Evolutionary conservation across 768 basidiomycete species (phyloP), one percentile per base, ranked within the genome.

Genomic region (Leccinellum luteum): DNA sequence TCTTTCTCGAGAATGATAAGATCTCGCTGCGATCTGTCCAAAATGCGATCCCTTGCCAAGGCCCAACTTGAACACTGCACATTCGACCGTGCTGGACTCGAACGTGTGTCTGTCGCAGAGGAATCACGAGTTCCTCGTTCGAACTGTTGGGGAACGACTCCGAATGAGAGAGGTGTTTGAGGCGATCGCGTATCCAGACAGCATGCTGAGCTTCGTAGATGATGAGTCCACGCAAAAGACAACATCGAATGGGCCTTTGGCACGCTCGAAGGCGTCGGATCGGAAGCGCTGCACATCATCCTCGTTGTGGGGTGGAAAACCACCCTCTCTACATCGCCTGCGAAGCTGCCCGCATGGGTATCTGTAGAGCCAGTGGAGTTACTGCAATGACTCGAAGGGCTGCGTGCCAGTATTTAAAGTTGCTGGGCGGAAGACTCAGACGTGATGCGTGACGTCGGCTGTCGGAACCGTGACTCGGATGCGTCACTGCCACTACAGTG

Each of bases 261-360:
- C 69, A 9, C 86, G 81, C 71, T 94, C 92, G 68, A 88, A 93
- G 1, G 75, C 54, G 66, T 94, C 90, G 0, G 73, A 69, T 47
- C 80, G 78, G 21, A 69, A n/a, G n/a, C n/a, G n/a, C n/a, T n/a
- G n/a, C 35, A n/a, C 52, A 44, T 51, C 43, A 44, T 48, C 45
- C 51, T 54, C 23, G 25, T 25, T n/a, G 17, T 17, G 30, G 7
- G 12, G 25, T 17, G 49, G 32, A n/a, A 50, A 31, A 4, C 2
- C 19, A 6, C 6, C 6, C 9, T 15, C 43, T n/a, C 31, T 12
- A 17, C 53, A 59, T 55, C 74, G 75, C 21, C 83, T 76, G 19
- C 79, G 78, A 21, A 82, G 9, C 85, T 85, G 41, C 84, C 79
- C 2, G 90, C 82, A 35, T 77, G 78, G 2, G 90, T n/a, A 87